These are phyloP conservation scores for Cubamyces sp. DNA, from an alignment of 768 basidiomycete species.

Conservation along the genomic window DNA sequence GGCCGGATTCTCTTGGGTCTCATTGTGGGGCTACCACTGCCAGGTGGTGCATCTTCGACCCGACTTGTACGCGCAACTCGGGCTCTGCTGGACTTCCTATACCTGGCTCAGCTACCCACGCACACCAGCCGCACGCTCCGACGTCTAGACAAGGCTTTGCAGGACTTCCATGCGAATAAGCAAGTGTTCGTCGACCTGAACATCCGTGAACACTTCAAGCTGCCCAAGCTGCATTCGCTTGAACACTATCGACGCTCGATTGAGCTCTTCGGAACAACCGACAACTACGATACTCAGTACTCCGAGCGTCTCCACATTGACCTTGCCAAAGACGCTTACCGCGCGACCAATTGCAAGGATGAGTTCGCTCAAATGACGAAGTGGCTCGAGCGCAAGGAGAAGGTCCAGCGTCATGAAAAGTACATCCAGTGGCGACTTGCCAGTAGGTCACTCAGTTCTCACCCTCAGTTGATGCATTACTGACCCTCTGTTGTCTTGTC, in stretches of 20 bases:
- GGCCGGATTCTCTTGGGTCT: conserved; percentile 12
- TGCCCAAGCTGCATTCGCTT: conserved; percentile 23
- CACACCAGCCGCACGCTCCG: conserved; percentile 1
- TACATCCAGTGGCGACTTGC: no score
- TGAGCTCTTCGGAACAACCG: conserved; percentile 7
- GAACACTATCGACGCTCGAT: conserved; percentile 18
- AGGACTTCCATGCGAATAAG: conserved; percentile 41
- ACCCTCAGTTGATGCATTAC: no score
- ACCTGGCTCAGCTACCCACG: conserved; percentile 41
- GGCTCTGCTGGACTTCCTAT: conserved; percentile 24
- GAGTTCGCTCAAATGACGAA: conserved; percentile 21
- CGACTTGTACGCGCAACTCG: conserved; percentile 6
- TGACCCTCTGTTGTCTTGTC: no score
- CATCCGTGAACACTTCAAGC: conserved; percentile 12
- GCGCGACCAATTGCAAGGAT: conserved; percentile 30
- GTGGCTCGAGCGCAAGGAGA: conserved; percentile 20
- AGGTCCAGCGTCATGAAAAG: conserved; percentile 35
- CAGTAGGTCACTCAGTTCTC: no score
- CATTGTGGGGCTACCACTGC: conserved; percentile 14
- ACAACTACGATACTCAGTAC: conserved; percentile 21
- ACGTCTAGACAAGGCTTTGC: conserved; percentile 28
- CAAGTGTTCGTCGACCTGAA: conserved; percentile 39
- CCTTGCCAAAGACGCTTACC: conserved; percentile 30
- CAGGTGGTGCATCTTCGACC: background rate
- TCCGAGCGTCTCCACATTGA: conserved; percentile 23